Base-by-base conservation (phyloP, 495 filamentous ascomycete genomes). In the Penicillium coffeae region DNA sequence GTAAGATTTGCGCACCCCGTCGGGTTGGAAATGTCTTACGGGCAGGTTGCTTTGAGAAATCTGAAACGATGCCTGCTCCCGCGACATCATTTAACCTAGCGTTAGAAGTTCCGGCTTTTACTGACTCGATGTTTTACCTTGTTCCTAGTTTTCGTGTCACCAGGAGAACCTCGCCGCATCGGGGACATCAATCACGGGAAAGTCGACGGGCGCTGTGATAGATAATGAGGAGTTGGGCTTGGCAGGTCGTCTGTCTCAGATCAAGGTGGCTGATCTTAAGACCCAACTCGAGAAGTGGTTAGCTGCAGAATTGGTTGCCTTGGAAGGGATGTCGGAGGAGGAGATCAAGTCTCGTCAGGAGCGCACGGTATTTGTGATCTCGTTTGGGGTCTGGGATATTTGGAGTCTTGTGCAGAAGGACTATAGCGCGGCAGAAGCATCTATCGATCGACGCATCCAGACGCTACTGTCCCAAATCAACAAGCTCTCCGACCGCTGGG, bases 381-480 rank as follows among this genome's bases (percentile, higher is more conserved):
- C 71, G 21, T 80, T 78, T 49, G 70, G 73, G 4, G 55, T 78
- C 18, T 79, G 73, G 66, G 77, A 78, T 51, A 44, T 79, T 33
- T 80, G 74, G 75, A 70, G 70, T 37, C 60, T 74, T 16, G 60
- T 71, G 20, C 54, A 55, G 4, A 66, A 65, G 44, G 59, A 63
- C 40, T 63, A 65, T 42, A 50, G 52, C 18, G 50, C 59, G 13
- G 74, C 70, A 2, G 48, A 46, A 21, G 38, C 55, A n/a, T 69
- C 73, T 0, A 53, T 77, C 13, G 63, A 70, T 30, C 69, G 65
- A 16, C 74, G 64, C 33, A 54, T 78, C 50, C 63, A 71, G 39
- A 64, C 64, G 35, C 58, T 80, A 12, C 69, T 78, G 58, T 59
- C 69, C 20, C 69, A 76, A 44, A 47, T 78, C 14, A 59, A 67